Evolutionary conservation across 768 basidiomycete species (phyloP), one percentile per base, ranked within the genome.

Genomic region (Filobasidium floriforme): DNA sequence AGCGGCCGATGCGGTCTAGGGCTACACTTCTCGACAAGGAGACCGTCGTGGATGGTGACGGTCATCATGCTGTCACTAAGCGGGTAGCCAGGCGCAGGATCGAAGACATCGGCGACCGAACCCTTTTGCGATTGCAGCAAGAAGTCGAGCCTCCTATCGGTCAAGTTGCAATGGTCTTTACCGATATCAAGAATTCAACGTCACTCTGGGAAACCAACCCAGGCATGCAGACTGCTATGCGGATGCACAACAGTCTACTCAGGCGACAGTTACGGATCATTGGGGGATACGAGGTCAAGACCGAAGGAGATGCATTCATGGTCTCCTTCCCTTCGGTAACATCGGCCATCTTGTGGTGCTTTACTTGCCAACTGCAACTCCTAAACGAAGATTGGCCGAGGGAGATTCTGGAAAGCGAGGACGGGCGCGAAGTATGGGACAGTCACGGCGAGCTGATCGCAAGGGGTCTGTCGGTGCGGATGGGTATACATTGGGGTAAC

Each of bases 261-360:
- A 86, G 96, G 24, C 84, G 93, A 7, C 87, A 88, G 67, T 81
- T 97, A 40, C 86, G 94, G 32, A 82, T 88, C 49, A 93, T 92
- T 72, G 92, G 92, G 32, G 96, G 96, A 0, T 99, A 98, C 77
- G 92, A 97, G 80, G 94, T 98, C 74, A 99, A 99, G 80, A 99
- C 96, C 12, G 96, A 99, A 86, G 96, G 96, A 32, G 96, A 98
- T 73, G 87, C 94, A 0, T 99, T 99, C 82, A 93, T 99, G 89
- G 92, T 92, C 62, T 91, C 94, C 24, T 99, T 99, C 84, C 89
- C 90, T 1, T 89, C 87, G 1, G 85, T 91, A 14, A 82, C 91
- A 1, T 84, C 89, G 0, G 96, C 91, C 0, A 79, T 97, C 19
- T 87, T 91, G 83, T 99, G 91, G 89, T 88, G 88, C 70, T 81